Evolutionary conservation across 2,329 filamentous ascomycete species (phyloP), one percentile per base, ranked within the genome.

Genomic region (Zalaria obscura): DNA sequence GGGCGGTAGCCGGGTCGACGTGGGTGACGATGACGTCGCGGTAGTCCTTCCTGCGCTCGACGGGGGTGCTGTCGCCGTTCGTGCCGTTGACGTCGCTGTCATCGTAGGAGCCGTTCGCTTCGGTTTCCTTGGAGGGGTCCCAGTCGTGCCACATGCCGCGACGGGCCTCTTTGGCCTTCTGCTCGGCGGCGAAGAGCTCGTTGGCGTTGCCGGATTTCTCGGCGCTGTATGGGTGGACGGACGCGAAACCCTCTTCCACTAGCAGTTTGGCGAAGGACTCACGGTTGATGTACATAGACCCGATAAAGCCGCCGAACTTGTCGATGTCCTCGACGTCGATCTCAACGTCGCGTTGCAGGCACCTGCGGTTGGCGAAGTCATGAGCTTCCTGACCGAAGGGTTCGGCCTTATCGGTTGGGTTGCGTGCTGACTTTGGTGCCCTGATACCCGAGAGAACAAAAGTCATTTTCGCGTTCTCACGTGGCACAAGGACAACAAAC

Each of bases 231-330:
- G 81, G 78, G 60, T 96, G 89, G 10, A 98, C 89, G 18, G 81
- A 81, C 10, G 91, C 89, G 27, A 95, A 72, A 47, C 91, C 91
- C 64, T 98, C 91, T 62, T 96, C 91, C 1, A 98, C 78, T 1
- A 98, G 74, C 2, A 85, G 63, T 69, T 94, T 95, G 55, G 88
- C 85, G 57, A 98, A 93, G 67, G 84, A 96, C 65, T 96, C 89
- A 40, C 88, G 83, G 69, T 87, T 89, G 60, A 98, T 76, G 61
- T 87, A 95, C 25, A 98, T 72, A 9, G 86, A 84, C 42, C 91
- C 91, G 51, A 98, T 96, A 69, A 98, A 98, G 32, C 91, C 91
- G 53, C 91, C 91, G 26, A 91, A 80, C 70, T 95, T 96, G 71
- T 98, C 91, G 51, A 86, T 83, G 54, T 88, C 87, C 60, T 94